Conservation (phyloP, 2,329 filamentous ascomycete species). For the Hypoxylon sp. region DNA sequence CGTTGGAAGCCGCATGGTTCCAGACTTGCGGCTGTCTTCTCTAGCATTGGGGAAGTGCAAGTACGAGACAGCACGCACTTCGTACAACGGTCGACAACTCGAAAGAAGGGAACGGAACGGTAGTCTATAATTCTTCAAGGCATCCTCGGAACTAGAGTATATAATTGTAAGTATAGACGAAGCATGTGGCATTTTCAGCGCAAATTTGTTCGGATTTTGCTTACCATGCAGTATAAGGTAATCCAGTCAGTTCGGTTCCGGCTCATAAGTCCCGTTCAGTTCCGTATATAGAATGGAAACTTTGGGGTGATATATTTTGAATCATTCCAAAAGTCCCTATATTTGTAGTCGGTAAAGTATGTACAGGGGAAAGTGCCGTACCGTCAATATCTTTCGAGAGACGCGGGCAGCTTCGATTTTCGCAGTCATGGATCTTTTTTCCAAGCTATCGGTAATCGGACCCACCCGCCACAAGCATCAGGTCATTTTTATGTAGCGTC, state of each 20-base stretch:
- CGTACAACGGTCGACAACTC: slow-evolving; percentile 18
- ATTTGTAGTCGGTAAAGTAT: background rate
- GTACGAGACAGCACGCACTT: slow-evolving; percentile 25
- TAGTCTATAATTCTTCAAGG: background rate
- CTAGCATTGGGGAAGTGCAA: slow-evolving; percentile 64
- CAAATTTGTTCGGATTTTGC: slow-evolving; percentile 7
- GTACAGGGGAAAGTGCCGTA: background rate
- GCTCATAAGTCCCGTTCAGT: background rate
- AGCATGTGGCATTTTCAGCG: background rate
- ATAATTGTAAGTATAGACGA: slow-evolving; percentile 3
- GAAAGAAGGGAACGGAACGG: background rate
- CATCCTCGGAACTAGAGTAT: slow-evolving; percentile 28
- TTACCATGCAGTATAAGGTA: background rate
- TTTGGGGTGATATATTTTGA: background rate
- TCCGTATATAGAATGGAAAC: background rate
- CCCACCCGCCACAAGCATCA: slow-evolving; percentile 31
- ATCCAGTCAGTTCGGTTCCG: background rate
- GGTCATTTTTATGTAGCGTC: slow-evolving; percentile 13
- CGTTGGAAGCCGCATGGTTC: slow-evolving; percentile 70
- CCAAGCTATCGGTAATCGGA: slow-evolving; percentile 31
- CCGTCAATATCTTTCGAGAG: background rate
- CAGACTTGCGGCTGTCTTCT: slow-evolving; percentile 70
- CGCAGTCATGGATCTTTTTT: slow-evolving; percentile 13
- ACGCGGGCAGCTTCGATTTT: slow-evolving; percentile 22
- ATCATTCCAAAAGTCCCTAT: background rate